These are phyloP conservation scores for Heliocybe sulcata DNA, from an alignment of 1,284 basidiomycete genomes.

Conservation along the genomic window DNA sequence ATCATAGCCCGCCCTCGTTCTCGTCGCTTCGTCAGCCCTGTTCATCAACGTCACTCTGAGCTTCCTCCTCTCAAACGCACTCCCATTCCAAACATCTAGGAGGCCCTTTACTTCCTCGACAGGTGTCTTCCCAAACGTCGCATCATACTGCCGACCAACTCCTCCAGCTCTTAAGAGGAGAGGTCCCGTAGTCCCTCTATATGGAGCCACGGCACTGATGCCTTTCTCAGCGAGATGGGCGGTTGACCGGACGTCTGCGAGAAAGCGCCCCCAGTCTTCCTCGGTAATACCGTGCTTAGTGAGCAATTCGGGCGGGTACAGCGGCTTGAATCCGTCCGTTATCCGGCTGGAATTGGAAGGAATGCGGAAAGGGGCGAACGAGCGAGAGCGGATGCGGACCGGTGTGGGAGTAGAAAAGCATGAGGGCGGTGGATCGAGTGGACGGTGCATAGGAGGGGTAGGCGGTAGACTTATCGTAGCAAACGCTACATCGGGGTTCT, in stretches of 20 bases:
- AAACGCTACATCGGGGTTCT: not conserved
- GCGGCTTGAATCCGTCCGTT: constrained; percentile 18
- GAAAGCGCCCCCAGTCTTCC: constrained; percentile 20
- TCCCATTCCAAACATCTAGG: constrained; percentile 20
- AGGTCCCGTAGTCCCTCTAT: not conserved
- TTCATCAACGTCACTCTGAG: constrained; percentile 16
- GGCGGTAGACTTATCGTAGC: not conserved
- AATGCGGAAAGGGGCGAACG: constrained; percentile 21
- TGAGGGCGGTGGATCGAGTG: constrained; percentile 22
- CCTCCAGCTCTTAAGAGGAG: constrained; percentile 9
- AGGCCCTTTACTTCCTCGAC: constrained; percentile 20
- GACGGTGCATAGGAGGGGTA: constrained; percentile 8
- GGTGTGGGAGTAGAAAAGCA: constrained; percentile 23
- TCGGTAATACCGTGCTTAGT: constrained; percentile 20
- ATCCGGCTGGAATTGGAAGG: constrained; percentile 14
- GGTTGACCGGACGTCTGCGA: constrained; percentile 18
- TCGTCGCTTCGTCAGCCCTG: not conserved
- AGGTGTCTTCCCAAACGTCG: constrained; percentile 13
- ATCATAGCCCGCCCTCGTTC: constrained; percentile 1
- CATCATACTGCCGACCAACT: constrained; percentile 17
- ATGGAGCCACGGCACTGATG: constrained; percentile 15
- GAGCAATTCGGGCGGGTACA: constrained; percentile 17
- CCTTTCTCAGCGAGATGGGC: constrained; percentile 18
- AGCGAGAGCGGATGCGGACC: constrained; percentile 16
- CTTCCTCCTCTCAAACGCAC: constrained; percentile 6